These are phyloP conservation scores for Sporothrix euskadiensis DNA, from an alignment of 2,329 filamentous ascomycete genomes.

Conservation along the genomic window DNA sequence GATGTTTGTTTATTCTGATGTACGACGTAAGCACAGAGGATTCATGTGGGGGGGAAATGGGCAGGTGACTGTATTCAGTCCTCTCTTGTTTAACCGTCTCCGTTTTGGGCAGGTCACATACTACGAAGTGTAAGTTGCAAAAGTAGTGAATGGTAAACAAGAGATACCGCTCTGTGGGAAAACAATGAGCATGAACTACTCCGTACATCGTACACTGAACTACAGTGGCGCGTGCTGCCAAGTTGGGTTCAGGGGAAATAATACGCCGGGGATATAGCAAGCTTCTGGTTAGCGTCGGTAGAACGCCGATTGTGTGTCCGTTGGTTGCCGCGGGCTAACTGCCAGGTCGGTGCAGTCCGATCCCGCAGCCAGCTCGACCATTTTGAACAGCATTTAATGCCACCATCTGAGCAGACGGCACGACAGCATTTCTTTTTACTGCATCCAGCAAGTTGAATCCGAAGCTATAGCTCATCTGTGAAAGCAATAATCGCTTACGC, in stretches of 20 bases:
- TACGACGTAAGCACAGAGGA: background rate
- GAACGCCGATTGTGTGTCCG: background rate
- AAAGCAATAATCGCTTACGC: background rate
- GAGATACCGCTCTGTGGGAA: too few relatives aligned
- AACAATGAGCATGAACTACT: background rate
- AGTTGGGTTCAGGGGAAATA: background rate
- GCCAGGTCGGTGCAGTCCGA: background rate
- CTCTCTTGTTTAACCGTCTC: too few relatives aligned
- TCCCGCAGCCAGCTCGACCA: background rate
- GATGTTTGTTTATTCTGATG: background rate
- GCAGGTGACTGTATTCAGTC: background rate
- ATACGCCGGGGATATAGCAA: background rate
- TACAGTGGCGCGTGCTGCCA: background rate
- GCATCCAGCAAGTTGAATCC: background rate
- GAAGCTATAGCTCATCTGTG: background rate
- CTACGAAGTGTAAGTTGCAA: too few relatives aligned
- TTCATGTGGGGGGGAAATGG: background rate
- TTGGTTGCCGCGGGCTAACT: background rate
- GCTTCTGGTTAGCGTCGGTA: constrained; percentile 4
- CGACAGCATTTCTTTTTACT: background rate
- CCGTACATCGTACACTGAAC: too few relatives aligned
- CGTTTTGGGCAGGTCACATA: too few relatives aligned
- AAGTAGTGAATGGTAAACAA: too few relatives aligned
- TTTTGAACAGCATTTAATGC: background rate
- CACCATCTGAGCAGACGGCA: background rate